Conservation (phyloP, 2,329 filamentous ascomycete genomes). For the Colletotrichum sidae region DNA sequence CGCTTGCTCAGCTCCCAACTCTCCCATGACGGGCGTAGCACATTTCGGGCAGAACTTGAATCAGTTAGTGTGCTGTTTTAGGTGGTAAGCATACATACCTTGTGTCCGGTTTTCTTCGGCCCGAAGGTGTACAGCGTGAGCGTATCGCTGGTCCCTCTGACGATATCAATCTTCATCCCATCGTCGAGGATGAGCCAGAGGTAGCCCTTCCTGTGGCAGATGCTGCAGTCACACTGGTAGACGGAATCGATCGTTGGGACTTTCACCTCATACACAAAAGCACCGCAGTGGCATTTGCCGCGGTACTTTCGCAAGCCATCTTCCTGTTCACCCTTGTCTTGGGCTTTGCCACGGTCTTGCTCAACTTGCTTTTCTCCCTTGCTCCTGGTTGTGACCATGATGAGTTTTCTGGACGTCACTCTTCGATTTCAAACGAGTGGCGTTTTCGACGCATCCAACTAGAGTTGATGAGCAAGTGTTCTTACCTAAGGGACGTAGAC, state of each 20-base stretch:
- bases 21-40: constrained; percentile 54
- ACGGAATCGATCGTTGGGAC: constrained; percentile 68
- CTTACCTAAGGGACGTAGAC: too few relatives aligned
- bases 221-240: constrained; percentile 74
- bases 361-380: neutral
- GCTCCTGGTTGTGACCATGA: constrained; percentile 13
- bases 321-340: neutral
- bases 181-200: constrained; percentile 50
- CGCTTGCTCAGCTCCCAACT: constrained; percentile 39
- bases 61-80: too few relatives aligned
- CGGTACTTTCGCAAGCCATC: constrained; percentile 49
- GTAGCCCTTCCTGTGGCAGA: constrained; percentile 65
- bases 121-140: constrained; percentile 60
- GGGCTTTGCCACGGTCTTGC: neutral
- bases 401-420: too few relatives aligned
- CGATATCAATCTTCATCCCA: constrained; percentile 49
- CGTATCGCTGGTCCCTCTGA: constrained; percentile 56
- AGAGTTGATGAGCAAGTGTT: too few relatives aligned
- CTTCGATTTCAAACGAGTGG: too few relatives aligned
- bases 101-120: constrained; percentile 52
- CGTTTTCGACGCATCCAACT: too few relatives aligned
- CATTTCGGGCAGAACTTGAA: constrained; percentile 64
- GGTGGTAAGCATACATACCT: constrained; percentile 45
- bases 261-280: constrained; percentile 62
- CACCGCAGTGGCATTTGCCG: constrained; percentile 68